Evolutionary conservation across 352 stramenopile genomes (phyloP), one percentile per base, ranked within the genome.

Genomic region (Phytopythium cucurbitacearum): DNA sequence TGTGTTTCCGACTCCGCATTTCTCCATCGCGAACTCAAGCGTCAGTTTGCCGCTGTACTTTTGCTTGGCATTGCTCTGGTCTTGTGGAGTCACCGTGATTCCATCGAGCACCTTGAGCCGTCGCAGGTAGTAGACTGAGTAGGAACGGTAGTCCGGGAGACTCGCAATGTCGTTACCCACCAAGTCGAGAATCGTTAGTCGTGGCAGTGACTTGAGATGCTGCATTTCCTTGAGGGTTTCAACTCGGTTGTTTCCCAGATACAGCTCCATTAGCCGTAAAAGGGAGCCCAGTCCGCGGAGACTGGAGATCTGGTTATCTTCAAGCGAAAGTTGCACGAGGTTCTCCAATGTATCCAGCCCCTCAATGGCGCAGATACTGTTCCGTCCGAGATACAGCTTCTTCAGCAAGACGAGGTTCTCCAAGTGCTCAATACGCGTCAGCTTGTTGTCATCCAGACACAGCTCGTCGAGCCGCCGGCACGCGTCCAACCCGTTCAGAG

Each of bases 21-120:
- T 94, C 7, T 96, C 85, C 12, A 81, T 48, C 48, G 96, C 76
- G 48, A 91, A 89, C 57, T 96, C 87, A 0, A 86, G 64, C 9
- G 81, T 91, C 41, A 96, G 63, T 34, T 91, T 94, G 12, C 87
- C 87, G 13, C 80, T 91, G 62, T 95, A 96, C 51, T 89, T 89
- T 54, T 95, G 84, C 43, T 93, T 94, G 5, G 87, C 84, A 10
- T 89, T 76, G 45, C 70, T 89, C 49, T 91, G 75, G 7, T 91
- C 69, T 67, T 96, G 84, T 0, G 71, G 56, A 0, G 81, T 77
- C 1, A 96, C 71, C 40, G 76, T 90, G 12, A 80, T 45, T 7
- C 83, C 80, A 43, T 96, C 87, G 1, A 96, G 56, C 0, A 96
- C 86, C 51, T 96, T 95, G 12, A 95, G 65, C 2, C 82, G 69